A percentile compares a stretch with the other conserved stretches of the same genome.
These are phyloP conservation scores for Sporothrix schenckii DNA, from an alignment of 2,329 filamentous ascomycete species.

Conservation along the genomic window DNA sequence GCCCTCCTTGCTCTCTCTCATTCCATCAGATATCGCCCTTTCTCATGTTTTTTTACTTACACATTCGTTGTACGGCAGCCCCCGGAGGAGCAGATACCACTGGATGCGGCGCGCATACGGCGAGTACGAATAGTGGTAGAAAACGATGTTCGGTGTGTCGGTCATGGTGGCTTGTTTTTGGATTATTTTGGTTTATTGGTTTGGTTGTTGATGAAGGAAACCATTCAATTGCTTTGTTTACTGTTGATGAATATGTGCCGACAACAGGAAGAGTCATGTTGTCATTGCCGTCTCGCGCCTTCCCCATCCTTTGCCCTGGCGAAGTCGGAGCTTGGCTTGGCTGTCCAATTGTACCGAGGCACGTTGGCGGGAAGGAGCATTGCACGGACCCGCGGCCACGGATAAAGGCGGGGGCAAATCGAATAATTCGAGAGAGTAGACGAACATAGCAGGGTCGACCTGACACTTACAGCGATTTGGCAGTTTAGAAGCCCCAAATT, in stretches of 20 bases:
- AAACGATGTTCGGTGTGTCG: constrained; percentile 50
- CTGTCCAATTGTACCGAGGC: constrained; percentile 12
- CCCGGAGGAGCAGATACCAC: constrained; percentile 69
- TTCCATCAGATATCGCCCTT: too few relatives aligned
- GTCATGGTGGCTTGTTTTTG: constrained; percentile 26
- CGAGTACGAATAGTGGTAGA: constrained; percentile 69
- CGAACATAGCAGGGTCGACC: too few relatives aligned
- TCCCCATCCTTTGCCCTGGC: constrained; percentile 21
- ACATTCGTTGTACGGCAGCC: constrained; percentile 68
- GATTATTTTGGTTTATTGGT: background rate
- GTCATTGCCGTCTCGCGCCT: constrained; percentile 7
- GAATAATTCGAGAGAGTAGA: background rate
- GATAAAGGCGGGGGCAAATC: background rate
- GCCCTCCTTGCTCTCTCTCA: background rate
- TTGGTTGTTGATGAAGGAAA: background rate
- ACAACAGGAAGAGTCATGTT: constrained; percentile 5
- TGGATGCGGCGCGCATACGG: constrained; percentile 65
- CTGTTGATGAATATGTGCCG: background rate
- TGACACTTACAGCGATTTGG: too few relatives aligned
- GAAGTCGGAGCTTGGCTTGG: background rate
- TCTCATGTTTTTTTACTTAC: constrained; percentile 50
- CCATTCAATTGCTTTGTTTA: background rate
- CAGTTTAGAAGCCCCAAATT: too few relatives aligned
- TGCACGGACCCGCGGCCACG: background rate
- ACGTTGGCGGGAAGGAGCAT: constrained; percentile 6